These are phyloP conservation scores for Centaurea solstitialis DNA, from an alignment of 129 eudicot genomes.

Conservation along the genomic window DNA sequence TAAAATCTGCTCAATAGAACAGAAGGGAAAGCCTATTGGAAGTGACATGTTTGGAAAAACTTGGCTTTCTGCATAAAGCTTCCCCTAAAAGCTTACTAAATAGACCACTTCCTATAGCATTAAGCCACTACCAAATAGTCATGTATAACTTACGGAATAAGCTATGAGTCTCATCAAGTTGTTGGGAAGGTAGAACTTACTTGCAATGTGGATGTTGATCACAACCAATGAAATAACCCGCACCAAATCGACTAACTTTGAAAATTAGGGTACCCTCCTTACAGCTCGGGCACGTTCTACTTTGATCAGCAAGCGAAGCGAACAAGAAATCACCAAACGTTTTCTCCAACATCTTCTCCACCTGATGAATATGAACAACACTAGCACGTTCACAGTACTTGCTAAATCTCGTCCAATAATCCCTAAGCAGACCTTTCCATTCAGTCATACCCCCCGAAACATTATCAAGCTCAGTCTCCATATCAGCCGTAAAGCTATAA, in stretches of 20 bases:
- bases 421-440: constrained; percentile 89
- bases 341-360: constrained; percentile 97
- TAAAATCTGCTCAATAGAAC: neutral
- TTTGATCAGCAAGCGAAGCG: constrained; percentile 66
- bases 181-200: constrained; percentile 46
- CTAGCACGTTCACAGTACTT: constrained; percentile 72
- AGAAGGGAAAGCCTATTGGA: neutral
- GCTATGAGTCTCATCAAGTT: no score
- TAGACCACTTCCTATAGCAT: no score
- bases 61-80: no score
- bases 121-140: no score
- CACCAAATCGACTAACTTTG: constrained; percentile 90
- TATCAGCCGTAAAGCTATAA: constrained; percentile 96
- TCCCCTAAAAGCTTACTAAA: no score
- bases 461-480: constrained; percentile 97
- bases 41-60: no score
- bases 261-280: constrained; percentile 69
- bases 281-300: constrained; percentile 90
- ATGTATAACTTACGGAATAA: no score
- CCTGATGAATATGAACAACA: constrained; percentile 79
- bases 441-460: constrained; percentile 95
- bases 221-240: constrained; percentile 89
- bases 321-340: constrained; percentile 75
- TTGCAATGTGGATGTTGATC: constrained; percentile 97
- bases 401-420: constrained; percentile 96